Evolutionary conservation across 805 yeast genomes (phyloP), one percentile per base, ranked within the genome.

Genomic region (Debaryomyces hansenii): DNA sequence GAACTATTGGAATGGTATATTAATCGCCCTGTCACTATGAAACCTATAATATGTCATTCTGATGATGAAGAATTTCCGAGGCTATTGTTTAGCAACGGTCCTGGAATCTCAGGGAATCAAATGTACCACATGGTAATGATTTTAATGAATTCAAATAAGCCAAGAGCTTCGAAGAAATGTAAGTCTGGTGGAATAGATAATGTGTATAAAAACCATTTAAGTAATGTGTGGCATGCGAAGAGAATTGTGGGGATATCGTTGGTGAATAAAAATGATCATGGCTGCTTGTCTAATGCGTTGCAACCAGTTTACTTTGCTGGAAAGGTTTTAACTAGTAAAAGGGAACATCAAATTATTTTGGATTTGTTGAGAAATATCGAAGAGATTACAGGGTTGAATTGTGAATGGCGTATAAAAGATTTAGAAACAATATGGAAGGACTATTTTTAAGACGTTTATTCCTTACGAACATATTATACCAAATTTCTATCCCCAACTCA

Each of bases 281-380:
- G 60, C 3, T 62, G 62, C 0, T 51, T 47, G 41, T 46, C 55
- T 18, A 59, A 59, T 41, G 50, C 58, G 7, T 54, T 60, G 11
- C 64, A 60, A 39, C 64, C 65, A 0, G 44, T 60, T 15, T 60
- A 51, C 40, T 50, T 60, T 9, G 60, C 63, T 4, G 65, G 65
- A 2, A 40, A 50, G 14, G 49, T 59, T 20, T 45, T 59, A 34
- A 54, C 58, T 5, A 48, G 53, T 15, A 55, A 53, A 29, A 48
- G 46, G 27, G 63, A 59, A 36, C 61, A 59, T 44, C 51, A 55
- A 6, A 48, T 56, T 5, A 42, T 57, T 14, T 40, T 60, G 9
- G 53, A 56, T 20, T 57, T 62, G 7, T 49, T 59, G 11, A 44
- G 53, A 34, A 50, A 47, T 15, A 60, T 60, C 31, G 64, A 60